These are phyloP conservation scores for Metarhizium robertsii DNA, from an alignment of 2,329 filamentous ascomycete genomes.

Conservation along the genomic window DNA sequence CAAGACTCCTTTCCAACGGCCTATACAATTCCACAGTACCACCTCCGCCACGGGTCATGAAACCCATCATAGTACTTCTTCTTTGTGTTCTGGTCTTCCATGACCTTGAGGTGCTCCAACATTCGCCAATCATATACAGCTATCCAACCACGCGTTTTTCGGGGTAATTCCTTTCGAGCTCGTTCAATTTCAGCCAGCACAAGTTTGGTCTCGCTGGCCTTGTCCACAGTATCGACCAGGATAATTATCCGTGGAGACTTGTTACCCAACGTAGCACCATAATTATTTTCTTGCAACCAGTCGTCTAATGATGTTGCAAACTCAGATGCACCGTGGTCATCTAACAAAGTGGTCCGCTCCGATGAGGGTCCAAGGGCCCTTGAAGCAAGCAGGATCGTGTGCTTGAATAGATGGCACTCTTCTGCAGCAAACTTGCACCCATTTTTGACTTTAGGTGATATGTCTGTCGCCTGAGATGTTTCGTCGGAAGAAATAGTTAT, in stretches of 20 bases:
- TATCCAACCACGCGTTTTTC: conserved; percentile 26
- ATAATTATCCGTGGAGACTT: conserved; percentile 11
- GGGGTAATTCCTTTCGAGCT: conserved; percentile 15
- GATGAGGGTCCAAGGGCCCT: conserved; percentile 27
- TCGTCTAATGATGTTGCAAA: conserved; percentile 23
- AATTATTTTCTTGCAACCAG: conserved; percentile 19
- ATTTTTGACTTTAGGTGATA: not conserved
- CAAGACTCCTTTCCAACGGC: not conserved
- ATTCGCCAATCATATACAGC: conserved; percentile 39
- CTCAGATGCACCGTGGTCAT: conserved; percentile 29
- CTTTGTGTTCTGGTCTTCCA: conserved; percentile 24
- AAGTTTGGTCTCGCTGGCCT: conserved; percentile 18
- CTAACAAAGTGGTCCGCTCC: conserved; percentile 29
- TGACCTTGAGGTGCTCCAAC: conserved; percentile 28
- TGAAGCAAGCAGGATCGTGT: conserved; percentile 31
- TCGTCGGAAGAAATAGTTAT: not conserved
- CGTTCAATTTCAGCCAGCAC: conserved; percentile 25
- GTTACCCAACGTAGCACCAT: conserved; percentile 1
- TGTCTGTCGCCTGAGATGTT: not conserved
- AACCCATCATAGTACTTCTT: conserved; percentile 25
- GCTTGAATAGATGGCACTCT: conserved; percentile 28
- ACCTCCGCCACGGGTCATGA: conserved; percentile 32
- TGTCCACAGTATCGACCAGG: conserved; percentile 31
- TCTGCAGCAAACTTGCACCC: conserved; percentile 23
- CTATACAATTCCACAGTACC: conserved; percentile 33